A percentile compares a stretch with the other conserved stretches of the same genome.
Evolutionary conservation across 495 filamentous ascomycete genomes (phyloP).

Genomic region (Rostrohypoxylon terebratum): DNA sequence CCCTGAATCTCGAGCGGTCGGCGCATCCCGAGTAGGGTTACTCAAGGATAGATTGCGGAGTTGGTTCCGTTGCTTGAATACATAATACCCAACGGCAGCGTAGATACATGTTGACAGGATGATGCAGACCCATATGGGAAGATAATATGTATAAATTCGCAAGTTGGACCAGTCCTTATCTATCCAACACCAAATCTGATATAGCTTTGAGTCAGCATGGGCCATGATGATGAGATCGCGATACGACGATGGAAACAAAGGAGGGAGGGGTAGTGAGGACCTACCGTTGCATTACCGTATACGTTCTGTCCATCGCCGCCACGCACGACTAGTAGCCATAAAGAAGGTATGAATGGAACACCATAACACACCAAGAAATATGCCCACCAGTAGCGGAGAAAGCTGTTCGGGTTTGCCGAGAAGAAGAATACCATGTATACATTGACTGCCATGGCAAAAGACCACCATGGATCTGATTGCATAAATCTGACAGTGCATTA

Average conservation of each 20-base stretch:
- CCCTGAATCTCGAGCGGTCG: conserved; percentile 47
- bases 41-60: conserved; percentile 62
- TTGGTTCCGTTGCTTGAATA: conserved; percentile 70
- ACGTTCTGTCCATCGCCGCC: conserved; percentile 60
- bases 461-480: conserved; percentile 70
- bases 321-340: conserved; percentile 73
- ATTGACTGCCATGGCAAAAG: conserved; percentile 84
- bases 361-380: conserved; percentile 82
- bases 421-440: conserved; percentile 88
- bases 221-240: not conserved
- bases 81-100: conserved; percentile 73
- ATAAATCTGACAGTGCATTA: conserved; percentile 60
- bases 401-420: conserved; percentile 70
- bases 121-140: conserved; percentile 87
- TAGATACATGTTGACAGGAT: conserved; percentile 77
- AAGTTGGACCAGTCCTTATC: conserved; percentile 73
- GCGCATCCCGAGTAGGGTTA: conserved; percentile 44
- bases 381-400: conserved; percentile 74
- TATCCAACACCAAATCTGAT: conserved; percentile 88
- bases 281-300: conserved; percentile 78
- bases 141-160: conserved; percentile 82
- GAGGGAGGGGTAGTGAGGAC: conserved; percentile 8
- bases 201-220: not conserved
- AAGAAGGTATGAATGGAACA: conserved; percentile 74
- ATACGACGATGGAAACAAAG: not conserved